phyloP scores from a whole-genome alignment of 495 filamentous ascomycete genomes.

The Neurospora sp. region DNA sequence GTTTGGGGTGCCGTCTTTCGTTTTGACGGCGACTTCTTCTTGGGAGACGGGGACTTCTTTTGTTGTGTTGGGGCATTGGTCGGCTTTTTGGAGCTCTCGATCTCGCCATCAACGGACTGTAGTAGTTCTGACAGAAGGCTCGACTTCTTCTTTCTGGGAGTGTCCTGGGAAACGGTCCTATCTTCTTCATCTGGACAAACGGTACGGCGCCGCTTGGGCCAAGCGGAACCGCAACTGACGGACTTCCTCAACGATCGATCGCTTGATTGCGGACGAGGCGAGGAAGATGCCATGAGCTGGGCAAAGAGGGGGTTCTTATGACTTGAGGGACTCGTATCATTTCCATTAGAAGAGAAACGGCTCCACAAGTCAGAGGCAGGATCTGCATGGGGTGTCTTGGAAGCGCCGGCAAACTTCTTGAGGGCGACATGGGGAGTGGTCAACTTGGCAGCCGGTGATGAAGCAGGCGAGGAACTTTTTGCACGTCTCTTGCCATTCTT shows the following conservation, averaged over 20 bases:
- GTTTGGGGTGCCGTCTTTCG: background rate
- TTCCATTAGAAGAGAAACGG: slow-evolving; percentile 46
- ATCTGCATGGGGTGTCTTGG: slow-evolving; percentile 71
- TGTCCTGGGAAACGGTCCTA: slow-evolving; percentile 3
- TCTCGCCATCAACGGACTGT: slow-evolving; percentile 32
- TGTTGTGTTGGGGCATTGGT: slow-evolving; percentile 11
- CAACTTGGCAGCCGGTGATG: slow-evolving; percentile 44
- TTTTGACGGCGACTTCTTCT: slow-evolving; percentile 9
- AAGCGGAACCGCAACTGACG: slow-evolving; percentile 63
- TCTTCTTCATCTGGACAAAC: slow-evolving; percentile 18
- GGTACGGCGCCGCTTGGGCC: slow-evolving; percentile 49
- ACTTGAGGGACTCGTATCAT: slow-evolving; percentile 24
- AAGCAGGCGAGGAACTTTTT: slow-evolving; percentile 70
- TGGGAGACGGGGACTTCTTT: slow-evolving; percentile 22
- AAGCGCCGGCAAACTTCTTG: slow-evolving; percentile 43
- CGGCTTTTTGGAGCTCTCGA: slow-evolving; percentile 20
- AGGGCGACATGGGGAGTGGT: slow-evolving; percentile 28
- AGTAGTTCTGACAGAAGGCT: slow-evolving; percentile 36
- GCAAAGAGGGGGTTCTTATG: slow-evolving; percentile 42
- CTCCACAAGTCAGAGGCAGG: slow-evolving; percentile 82
- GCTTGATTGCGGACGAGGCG: slow-evolving; percentile 49
- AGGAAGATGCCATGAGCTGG: slow-evolving; percentile 58
- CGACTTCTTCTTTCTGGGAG: slow-evolving; percentile 35
- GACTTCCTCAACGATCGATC: slow-evolving; percentile 52
- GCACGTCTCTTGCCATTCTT: slow-evolving; percentile 58